Conservation (phyloP, 179 eudicot genomes). For the Heliamphora pulchella region DNA sequence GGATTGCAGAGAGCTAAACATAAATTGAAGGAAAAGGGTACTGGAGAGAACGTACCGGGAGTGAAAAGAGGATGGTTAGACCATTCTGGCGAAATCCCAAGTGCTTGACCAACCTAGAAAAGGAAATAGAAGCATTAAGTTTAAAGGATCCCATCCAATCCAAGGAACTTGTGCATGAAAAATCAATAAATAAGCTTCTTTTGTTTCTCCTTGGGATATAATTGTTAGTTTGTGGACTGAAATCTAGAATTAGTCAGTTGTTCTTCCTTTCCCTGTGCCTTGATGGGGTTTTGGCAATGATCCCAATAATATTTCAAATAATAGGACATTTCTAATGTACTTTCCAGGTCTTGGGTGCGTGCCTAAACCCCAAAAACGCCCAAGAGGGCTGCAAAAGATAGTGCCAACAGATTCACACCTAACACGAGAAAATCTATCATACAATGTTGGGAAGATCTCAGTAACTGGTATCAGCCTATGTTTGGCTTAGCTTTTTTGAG, state of each 20-base stretch:
- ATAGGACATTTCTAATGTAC: too few relatives aligned
- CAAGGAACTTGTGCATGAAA: not conserved
- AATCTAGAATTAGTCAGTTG: not conserved
- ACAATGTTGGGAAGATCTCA: too few relatives aligned
- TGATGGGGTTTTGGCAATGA: too few relatives aligned
- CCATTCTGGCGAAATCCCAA: constrained; percentile 88
- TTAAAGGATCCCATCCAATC: constrained; percentile 1
- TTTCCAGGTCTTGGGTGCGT: too few relatives aligned
- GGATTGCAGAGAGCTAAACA: not conserved
- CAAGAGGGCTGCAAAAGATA: too few relatives aligned
- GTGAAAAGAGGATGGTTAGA: constrained; percentile 73
- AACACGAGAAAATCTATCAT: too few relatives aligned
- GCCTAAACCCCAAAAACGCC: too few relatives aligned
- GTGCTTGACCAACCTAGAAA: constrained; percentile 82
- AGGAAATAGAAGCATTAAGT: not conserved
- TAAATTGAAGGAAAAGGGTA: not conserved
- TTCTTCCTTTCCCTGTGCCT: not conserved
- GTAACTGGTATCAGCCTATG: too few relatives aligned
- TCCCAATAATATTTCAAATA: too few relatives aligned
- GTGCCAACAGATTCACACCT: too few relatives aligned
- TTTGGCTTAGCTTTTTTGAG: too few relatives aligned
- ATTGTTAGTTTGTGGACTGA: not conserved
- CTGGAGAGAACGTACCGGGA: constrained; percentile 40
- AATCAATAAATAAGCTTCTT: not conserved
- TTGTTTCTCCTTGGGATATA: constrained; percentile 3